phyloP scores from a whole-genome alignment of 1,284 basidiomycete species.

The Ceratobasidium sp. region DNA sequence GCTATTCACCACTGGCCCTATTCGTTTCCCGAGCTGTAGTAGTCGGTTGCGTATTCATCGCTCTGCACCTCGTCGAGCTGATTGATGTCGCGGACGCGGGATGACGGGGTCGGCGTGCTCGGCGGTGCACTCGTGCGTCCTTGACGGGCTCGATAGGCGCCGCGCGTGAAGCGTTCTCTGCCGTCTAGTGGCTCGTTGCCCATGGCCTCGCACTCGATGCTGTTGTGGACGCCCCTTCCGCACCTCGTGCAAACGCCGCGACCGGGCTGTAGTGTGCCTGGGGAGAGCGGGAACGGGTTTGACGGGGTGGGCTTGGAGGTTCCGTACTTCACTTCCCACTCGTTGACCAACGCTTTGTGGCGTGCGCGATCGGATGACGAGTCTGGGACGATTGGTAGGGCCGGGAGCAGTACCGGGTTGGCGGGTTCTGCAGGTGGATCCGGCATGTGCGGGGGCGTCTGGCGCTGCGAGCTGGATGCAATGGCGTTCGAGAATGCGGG shows the following conservation, averaged over 20 bases:
- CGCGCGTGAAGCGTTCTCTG: neutral
- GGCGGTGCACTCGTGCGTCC: neutral
- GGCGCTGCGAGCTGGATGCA: too few species aligned
- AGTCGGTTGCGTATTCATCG: slow-evolving; percentile 10
- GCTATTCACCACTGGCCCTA: slow-evolving; percentile 1
- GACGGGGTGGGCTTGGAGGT: neutral
- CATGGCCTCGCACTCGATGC: slow-evolving; percentile 16
- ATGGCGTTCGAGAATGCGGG: too few species aligned
- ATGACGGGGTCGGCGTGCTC: slow-evolving; percentile 8
- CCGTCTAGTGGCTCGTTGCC: slow-evolving; percentile 12
- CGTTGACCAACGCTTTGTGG: neutral
- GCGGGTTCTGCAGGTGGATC: neutral
- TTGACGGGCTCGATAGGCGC: slow-evolving; percentile 7
- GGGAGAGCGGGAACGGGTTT: slow-evolving; percentile 2
- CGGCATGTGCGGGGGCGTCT: slow-evolving; percentile 10
- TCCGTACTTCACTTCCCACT: neutral
- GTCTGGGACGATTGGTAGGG: neutral
- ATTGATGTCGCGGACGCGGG: neutral
- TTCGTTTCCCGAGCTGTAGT: slow-evolving; percentile 32
- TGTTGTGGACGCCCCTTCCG: slow-evolving; percentile 3
- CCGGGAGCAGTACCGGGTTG: too few species aligned
- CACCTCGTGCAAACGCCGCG: neutral
- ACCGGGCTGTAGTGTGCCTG: slow-evolving; percentile 1
- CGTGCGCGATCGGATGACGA: neutral
- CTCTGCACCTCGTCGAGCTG: neutral